phyloP scores from a whole-genome alignment of 306 rosid genomes.

The Fagus crenata region DNA sequence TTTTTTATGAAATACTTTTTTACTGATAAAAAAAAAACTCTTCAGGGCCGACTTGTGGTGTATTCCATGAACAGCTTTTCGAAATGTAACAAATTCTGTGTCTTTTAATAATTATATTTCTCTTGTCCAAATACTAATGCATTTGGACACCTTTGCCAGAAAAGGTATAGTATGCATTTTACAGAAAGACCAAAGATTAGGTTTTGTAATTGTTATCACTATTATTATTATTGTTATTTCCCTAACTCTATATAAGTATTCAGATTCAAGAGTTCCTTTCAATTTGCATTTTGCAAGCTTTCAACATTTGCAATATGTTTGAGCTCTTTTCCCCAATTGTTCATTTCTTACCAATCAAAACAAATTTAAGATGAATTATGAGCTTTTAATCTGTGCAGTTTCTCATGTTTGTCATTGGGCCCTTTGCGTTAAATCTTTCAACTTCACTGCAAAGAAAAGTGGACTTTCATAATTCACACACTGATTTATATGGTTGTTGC shows the following conservation, averaged over 20 bases:
- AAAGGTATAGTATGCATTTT: background rate
- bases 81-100: background rate
- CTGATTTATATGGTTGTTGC: background rate
- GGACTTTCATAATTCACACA: background rate
- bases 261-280: background rate
- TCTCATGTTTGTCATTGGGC: background rate
- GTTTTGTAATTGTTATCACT: background rate
- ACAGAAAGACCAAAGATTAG: background rate
- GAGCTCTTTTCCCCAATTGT: background rate
- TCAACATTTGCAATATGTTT: background rate
- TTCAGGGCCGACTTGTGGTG: background rate
- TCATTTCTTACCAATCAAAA: background rate
- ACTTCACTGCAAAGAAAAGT: background rate
- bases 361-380: background rate
- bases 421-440: background rate
- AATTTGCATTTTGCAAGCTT: background rate
- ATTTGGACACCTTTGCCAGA: background rate
- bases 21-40: no score
- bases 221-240: background rate
- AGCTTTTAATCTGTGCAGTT: background rate
- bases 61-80: background rate
- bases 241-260: background rate
- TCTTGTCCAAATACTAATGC: background rate
- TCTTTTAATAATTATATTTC: background rate
- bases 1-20: no score